These are phyloP conservation scores for Raffaelea deltoideospora DNA, from an alignment of 2,329 filamentous ascomycete species.

Conservation along the genomic window DNA sequence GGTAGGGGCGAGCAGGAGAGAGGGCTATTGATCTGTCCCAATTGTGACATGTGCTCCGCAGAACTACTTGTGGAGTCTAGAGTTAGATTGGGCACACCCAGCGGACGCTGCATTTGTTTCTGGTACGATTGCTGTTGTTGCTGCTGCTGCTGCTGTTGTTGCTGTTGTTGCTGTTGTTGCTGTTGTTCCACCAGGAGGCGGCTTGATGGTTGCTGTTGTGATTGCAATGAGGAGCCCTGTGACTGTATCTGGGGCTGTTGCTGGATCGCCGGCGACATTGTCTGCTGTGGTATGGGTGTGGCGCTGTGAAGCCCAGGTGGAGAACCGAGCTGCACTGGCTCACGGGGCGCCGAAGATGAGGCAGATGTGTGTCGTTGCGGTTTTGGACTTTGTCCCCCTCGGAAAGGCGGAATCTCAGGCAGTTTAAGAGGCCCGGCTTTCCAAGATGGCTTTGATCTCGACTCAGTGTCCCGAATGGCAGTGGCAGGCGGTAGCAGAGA, in stretches of 20 bases:
- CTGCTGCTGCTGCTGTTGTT: constrained; percentile 3
- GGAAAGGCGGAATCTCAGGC: constrained; percentile 40
- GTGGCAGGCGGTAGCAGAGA: neutral
- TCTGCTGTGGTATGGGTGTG: no score
- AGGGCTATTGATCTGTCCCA: no score
- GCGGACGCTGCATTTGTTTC: neutral
- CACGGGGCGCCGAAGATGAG: no score
- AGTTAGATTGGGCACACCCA: constrained; percentile 1
- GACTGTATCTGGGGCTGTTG: constrained; percentile 10
- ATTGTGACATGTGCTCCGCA: no score
- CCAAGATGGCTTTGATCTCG: constrained; percentile 20
- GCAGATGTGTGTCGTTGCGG: no score
- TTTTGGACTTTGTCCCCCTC: constrained; percentile 24
- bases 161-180: constrained; percentile 9
- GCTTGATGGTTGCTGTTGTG: constrained; percentile 12
- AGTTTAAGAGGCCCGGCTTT: constrained; percentile 27
- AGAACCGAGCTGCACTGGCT: no score
- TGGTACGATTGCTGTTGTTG: neutral
- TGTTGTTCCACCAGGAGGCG: constrained; percentile 6
- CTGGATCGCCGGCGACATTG: constrained; percentile 9
- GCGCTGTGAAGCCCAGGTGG: constrained; percentile 7
- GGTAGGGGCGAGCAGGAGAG: no score
- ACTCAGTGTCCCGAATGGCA: no score
- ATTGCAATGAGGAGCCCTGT: constrained; percentile 11
- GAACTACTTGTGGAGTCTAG: no score